phyloP scores from a whole-genome alignment of 2,329 filamentous ascomycete genomes.

The Alternaria burnsii region DNA sequence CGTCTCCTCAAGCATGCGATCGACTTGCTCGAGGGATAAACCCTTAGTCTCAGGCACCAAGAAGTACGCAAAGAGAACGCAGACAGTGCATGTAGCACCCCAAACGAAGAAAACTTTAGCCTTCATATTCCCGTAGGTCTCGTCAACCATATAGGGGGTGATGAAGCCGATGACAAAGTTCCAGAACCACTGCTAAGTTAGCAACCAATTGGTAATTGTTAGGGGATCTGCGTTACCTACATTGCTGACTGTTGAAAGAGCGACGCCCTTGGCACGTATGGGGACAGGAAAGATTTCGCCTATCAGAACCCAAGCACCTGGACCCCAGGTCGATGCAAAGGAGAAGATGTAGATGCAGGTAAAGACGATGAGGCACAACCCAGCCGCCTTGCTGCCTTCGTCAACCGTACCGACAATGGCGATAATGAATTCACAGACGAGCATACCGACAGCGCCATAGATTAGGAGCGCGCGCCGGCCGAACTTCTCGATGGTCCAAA shows the following conservation, averaged over 20 bases:
- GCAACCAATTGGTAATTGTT: not conserved
- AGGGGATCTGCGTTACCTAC: not conserved
- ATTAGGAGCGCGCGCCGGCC: conserved; percentile 84
- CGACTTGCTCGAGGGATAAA: conserved; percentile 78
- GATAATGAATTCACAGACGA: conserved; percentile 86
- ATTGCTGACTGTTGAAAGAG: conserved; percentile 86
- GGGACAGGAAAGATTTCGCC: conserved; percentile 91
- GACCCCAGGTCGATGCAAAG: conserved; percentile 90
- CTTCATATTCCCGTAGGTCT: conserved; percentile 70
- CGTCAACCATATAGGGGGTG: conserved; percentile 76
- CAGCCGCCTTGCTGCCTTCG: conserved; percentile 60
- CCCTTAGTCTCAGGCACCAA: conserved; percentile 83
- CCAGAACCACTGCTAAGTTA: conserved; percentile 67
- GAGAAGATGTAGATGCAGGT: conserved; percentile 94
- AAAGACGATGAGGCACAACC: conserved; percentile 74
- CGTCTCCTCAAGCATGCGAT: conserved; percentile 86
- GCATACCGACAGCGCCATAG: conserved; percentile 81
- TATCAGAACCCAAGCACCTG: conserved; percentile 75
- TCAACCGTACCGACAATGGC: conserved; percentile 67
- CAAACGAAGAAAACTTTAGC: conserved; percentile 64
- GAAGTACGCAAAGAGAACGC: conserved; percentile 72
- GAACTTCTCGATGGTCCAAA: conserved; percentile 83
- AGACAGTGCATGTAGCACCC: conserved; percentile 61
- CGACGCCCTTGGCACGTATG: conserved; percentile 87
- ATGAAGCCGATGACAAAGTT: conserved; percentile 67